Base-by-base conservation (phyloP, 768 basidiomycete genomes). In the Cystobasidium onofrii region DNA sequence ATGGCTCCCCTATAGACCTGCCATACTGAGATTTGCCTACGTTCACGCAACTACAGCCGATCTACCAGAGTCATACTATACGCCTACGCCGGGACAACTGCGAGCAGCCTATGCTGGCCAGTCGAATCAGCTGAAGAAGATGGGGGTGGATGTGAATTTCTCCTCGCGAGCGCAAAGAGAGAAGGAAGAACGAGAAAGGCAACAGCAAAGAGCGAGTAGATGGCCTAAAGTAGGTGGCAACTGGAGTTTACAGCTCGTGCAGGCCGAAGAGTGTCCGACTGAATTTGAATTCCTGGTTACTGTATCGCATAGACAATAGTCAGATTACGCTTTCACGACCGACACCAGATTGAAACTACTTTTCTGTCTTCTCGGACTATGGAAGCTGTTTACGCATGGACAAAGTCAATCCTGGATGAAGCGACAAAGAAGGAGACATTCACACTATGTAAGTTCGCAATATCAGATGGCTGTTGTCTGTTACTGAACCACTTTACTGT, bases 331-430 rank as follows among this genome's bases (percentile, higher is more conserved):
- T 95, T 94, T 81, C 83, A 87, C 25, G 90, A 94, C 81, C 85
- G 89, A 61, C 90, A 87, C 1, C 88, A 89, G 78, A 84, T 95
- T 17, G 92, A 95, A 82, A 88, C 86, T 77, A 81, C 82, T 0
- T 93, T 94, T 78, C 84, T 87, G 1, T 92, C 92, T 6, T 85
- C 85, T 1, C 86, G 87, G 81, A 92, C 89, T 80, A 91, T 95
- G 64, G 85, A 86, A 63, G 84, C 88, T 1, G 86, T 95, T 10
- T 94, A 95, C 79, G 90, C 89, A 12, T 93, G 93, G 76, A 90
- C 92, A 65, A 86, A 88, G 39, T 82, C 84, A 36, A 86, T 86
- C 25, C 82, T 95, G 39, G 83, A 86, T 52, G 89, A 90, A 71
- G 90, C 91, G 75, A 86, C 88, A 55, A 87, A 90, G 79, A 84